These are phyloP conservation scores for Neofusicoccum cordaticola DNA, from an alignment of 2,329 filamentous ascomycete species.

Conservation along the genomic window DNA sequence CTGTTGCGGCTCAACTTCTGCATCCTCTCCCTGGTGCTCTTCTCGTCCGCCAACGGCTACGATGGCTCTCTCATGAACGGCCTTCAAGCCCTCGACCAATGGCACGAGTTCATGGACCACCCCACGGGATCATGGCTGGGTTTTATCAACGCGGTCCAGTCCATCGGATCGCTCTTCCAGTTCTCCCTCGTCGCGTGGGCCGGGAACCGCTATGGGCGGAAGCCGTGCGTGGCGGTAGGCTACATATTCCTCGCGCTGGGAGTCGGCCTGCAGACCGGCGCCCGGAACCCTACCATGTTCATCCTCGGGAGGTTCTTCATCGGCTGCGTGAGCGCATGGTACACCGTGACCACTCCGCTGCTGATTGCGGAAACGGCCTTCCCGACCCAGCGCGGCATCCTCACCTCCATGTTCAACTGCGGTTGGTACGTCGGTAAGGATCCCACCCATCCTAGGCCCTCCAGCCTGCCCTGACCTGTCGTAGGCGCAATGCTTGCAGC, in stretches of 20 bases:
- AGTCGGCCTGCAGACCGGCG: background rate
- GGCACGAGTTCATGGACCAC: conserved; percentile 17
- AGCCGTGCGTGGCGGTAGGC: background rate
- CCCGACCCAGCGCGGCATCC: background rate
- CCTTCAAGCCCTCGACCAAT: background rate
- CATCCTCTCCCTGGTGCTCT: background rate
- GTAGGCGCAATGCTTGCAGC: conserved; percentile 42
- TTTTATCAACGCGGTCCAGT: conserved; percentile 21
- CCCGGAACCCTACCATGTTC: background rate
- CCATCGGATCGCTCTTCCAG: background rate
- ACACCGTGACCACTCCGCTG: background rate
- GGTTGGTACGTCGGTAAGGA: conserved; percentile 2
- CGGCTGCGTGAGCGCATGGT: background rate
- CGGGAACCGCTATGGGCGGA: background rate
- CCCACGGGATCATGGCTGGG: conserved; percentile 22
- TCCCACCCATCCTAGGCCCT: background rate
- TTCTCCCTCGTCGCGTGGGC: background rate
- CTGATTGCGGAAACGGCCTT: background rate
- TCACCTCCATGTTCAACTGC: background rate
- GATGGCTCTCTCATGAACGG: conserved; percentile 2
- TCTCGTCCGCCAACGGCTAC: background rate
- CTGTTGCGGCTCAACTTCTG: background rate
- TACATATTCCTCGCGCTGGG: background rate
- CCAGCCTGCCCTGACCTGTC: too few species aligned
- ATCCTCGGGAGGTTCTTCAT: background rate